Base-by-base conservation (phyloP, 2,329 filamentous ascomycete genomes). In the Cytospora mali region DNA sequence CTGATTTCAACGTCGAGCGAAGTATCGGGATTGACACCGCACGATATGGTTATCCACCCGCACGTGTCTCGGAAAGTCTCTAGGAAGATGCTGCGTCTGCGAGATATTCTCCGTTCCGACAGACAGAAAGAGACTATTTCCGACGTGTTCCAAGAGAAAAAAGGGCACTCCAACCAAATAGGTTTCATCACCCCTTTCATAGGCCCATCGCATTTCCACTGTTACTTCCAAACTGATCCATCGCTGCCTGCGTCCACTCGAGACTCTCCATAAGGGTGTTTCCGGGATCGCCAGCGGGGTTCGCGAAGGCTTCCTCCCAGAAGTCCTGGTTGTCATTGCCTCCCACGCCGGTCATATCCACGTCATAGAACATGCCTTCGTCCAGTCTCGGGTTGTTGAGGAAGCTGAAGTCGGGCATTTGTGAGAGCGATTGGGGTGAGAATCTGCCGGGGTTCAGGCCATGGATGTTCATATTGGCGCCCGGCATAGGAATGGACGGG, bases 281-380 rank as follows among this genome's bases (percentile, higher is more conserved):
- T 28, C 71, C 72, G 6, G 71, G 64, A 51, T 75, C 73, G 58
- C 74, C 72, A 1, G 71, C 68, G 10, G 74, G 70, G 61, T 76
- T 73, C 4, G 74, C 74, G 62, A 76, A 77, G 0, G 74, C 74
- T 51, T 75, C 74, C 62, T 76, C 75, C 75, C 75, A 77, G 63
- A 74, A 73, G 62, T 76, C 70, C 23, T 66, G 61, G 46, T 68
- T 74, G 6, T 68, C 66, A 16, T 69, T 67, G 18, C 7, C 27
- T 42, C 65, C 68, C 10, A 67, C 67, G 49, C 66, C 71, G 16
- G 69, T 68, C n/a, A 75, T 58, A 4, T 73, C 70, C 10, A 72
- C 68, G 48, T 69, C 69, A 29, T 65, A 66, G 33, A 70, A 68
- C 31, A 67, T 65, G 9, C 55, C 62, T 21, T 66, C 69, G 10